These are phyloP conservation scores for Nakazawaea pomicola DNA, from an alignment of 805 yeast species.

Conservation along the genomic window DNA sequence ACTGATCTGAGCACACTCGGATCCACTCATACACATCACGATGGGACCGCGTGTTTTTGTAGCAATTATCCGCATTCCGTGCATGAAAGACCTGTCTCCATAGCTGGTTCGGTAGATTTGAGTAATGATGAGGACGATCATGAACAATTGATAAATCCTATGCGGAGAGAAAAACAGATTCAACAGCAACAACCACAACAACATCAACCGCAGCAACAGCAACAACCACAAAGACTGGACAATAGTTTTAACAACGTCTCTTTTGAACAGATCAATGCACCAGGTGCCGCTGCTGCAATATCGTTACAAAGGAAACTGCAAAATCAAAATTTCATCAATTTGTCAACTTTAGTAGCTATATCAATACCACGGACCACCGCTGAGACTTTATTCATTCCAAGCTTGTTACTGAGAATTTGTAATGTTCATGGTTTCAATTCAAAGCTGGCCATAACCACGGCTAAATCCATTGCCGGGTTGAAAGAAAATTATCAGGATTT, in stretches of 20 bases:
- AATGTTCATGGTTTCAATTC: constrained; percentile 69
- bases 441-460: constrained; percentile 64
- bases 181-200: background rate
- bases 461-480: constrained; percentile 63
- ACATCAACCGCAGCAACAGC: no score
- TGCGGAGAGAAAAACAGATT: constrained; percentile 3
- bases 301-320: constrained; percentile 40
- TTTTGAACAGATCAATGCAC: constrained; percentile 66
- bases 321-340: constrained; percentile 37
- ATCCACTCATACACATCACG: constrained; percentile 27
- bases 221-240: no score
- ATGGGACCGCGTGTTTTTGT: constrained; percentile 53
- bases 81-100: constrained; percentile 60
- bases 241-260: constrained; percentile 32
- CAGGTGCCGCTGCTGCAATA: constrained; percentile 71
- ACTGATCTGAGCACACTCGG: background rate
- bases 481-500: constrained; percentile 40
- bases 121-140: constrained; percentile 45
- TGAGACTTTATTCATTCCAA: constrained; percentile 71
- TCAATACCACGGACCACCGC: constrained; percentile 75
- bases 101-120: constrained; percentile 55
- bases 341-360: constrained; percentile 60
- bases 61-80: constrained; percentile 47
- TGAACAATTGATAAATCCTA: constrained; percentile 21
- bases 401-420: constrained; percentile 62